Percentiles rank a stretch among this genome's conserved stretches.
Evolutionary conservation across 1,139 yeast genomes (phyloP).

Genomic region (Yamadazyma conglobata): DNA sequence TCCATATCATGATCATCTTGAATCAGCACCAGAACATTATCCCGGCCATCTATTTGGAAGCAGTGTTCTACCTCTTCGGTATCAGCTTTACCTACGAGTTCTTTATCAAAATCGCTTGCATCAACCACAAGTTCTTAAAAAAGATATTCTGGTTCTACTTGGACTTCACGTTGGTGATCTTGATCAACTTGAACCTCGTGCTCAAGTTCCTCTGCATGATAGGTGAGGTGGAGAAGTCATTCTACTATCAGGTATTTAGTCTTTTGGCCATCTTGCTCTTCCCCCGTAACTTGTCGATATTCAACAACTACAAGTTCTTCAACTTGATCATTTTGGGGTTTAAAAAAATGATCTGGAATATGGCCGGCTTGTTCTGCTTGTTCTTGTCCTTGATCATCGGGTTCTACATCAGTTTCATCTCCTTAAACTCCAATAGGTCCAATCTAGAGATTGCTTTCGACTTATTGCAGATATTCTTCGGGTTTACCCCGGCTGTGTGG

Average conservation of each 20-base stretch:
- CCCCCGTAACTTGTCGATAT: slow-evolving; percentile 52
- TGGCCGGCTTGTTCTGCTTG: slow-evolving; percentile 50
- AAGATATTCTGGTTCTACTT: slow-evolving; percentile 43
- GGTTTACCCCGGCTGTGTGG: slow-evolving; percentile 67
- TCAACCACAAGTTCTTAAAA: slow-evolving; percentile 37
- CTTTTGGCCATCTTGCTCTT: slow-evolving; percentile 50
- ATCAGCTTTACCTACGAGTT: slow-evolving; percentile 38
- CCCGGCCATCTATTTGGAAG: slow-evolving; percentile 17
- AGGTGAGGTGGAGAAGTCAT: slow-evolving; percentile 10
- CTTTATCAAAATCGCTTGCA: slow-evolving; percentile 37
- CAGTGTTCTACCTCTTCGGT: slow-evolving; percentile 33
- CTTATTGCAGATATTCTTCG: slow-evolving; percentile 54
- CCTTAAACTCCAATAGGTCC: slow-evolving; percentile 45
- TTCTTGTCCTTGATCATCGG: slow-evolving; percentile 54
- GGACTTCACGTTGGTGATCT: slow-evolving; percentile 30
- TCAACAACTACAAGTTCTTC: slow-evolving; percentile 54
- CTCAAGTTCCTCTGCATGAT: slow-evolving; percentile 18
- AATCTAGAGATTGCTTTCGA: slow-evolving; percentile 53
- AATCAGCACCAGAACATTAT: slow-evolving; percentile 18
- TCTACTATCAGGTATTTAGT: slow-evolving; percentile 36
- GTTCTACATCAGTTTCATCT: slow-evolving; percentile 54
- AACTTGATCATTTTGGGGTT: slow-evolving; percentile 51
- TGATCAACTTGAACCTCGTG: slow-evolving; percentile 30
- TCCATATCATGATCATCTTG: slow-evolving; percentile 32
- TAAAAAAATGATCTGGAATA: slow-evolving; percentile 53